These are phyloP conservation scores for Corynespora cassiicola DNA, from an alignment of 2,329 filamentous ascomycete genomes.

Conservation along the genomic window DNA sequence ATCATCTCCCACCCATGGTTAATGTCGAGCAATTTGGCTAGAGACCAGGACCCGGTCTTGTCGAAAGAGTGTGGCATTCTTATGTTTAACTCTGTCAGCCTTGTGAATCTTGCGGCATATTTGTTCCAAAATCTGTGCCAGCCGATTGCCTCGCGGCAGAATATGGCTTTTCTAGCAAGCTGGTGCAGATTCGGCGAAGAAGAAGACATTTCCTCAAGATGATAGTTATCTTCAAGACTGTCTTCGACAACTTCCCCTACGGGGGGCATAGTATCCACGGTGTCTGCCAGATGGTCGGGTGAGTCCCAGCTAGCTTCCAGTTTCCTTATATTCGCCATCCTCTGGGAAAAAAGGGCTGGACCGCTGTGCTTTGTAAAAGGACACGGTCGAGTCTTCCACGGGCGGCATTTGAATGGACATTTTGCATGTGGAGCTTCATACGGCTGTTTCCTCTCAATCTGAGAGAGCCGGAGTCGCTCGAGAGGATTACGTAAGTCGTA, in stretches of 20 bases:
- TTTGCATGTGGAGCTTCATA: conserved; percentile 5
- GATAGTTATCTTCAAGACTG: conserved; percentile 16
- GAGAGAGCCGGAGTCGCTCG: conserved; percentile 10
- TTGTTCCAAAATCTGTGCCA: conserved; percentile 34
- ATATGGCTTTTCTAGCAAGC: conserved; percentile 22
- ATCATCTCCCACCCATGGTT: conserved; percentile 23
- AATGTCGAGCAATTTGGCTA: conserved; percentile 21
- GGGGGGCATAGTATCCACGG: conserved; percentile 9
- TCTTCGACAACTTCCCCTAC: conserved; percentile 20
- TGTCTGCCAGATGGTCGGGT: conserved; percentile 12
- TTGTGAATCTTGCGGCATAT: conserved; percentile 21
- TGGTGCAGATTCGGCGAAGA: no score
- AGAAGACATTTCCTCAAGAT: conserved; percentile 11
- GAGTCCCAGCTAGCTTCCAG: conserved; percentile 3
- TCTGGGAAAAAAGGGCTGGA: no score
- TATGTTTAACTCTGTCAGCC: conserved; percentile 20
- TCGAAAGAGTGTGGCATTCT: conserved; percentile 32
- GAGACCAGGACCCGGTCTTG: conserved; percentile 16
- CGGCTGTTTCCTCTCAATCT: conserved; percentile 17
- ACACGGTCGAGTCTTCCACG: no score
- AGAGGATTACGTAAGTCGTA: conserved; percentile 34
- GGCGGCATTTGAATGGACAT: conserved; percentile 18
- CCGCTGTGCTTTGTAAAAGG: no score
- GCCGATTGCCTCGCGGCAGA: conserved; percentile 25
- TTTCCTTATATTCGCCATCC: conserved; percentile 18